Evolutionary conservation across 2,329 filamentous ascomycete genomes (phyloP).

Genomic region (Ceratocystis smalleyi): DNA sequence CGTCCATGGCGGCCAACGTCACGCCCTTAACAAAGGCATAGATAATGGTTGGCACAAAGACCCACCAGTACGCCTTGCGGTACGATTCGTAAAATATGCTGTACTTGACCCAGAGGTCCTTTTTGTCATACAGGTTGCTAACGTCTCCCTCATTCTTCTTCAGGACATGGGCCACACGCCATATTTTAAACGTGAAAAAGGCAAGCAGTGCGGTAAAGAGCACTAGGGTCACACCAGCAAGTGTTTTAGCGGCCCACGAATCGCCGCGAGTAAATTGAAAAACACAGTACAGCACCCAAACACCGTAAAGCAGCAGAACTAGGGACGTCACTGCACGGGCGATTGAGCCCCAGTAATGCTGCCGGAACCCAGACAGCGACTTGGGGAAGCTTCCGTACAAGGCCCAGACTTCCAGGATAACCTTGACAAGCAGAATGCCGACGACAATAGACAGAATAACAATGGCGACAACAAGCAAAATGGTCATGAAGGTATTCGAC

Average conservation of each 20-base stretch:
- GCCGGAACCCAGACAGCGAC: slow-evolving; percentile 66
- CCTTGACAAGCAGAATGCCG: slow-evolving; percentile 75
- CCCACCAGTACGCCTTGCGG: slow-evolving; percentile 91
- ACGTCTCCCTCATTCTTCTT: slow-evolving; percentile 62
- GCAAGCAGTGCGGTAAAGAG: slow-evolving; percentile 67
- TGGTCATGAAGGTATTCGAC: slow-evolving; percentile 90
- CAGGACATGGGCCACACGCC: slow-evolving; percentile 54
- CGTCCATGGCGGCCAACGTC: slow-evolving; percentile 70
- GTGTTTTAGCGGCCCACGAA: slow-evolving; percentile 76
- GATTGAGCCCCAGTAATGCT: slow-evolving; percentile 91
- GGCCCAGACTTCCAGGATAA: slow-evolving; percentile 80
- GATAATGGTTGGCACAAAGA: slow-evolving; percentile 76
- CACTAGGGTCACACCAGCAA: slow-evolving; percentile 66
- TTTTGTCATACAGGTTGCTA: slow-evolving; percentile 66
- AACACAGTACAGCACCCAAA: slow-evolving; percentile 91
- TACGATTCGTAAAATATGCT: slow-evolving; percentile 95
- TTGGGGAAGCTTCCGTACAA: slow-evolving; percentile 78
- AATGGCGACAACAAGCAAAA: slow-evolving; percentile 76
- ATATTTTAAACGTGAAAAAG: slow-evolving; percentile 78
- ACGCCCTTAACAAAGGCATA: slow-evolving; percentile 86
- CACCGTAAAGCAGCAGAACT: slow-evolving; percentile 79
- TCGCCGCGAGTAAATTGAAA: slow-evolving; percentile 90
- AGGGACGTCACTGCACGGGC: slow-evolving; percentile 78
- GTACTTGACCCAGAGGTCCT: slow-evolving; percentile 86
- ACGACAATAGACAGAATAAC: slow-evolving; percentile 71